Conservation (phyloP, 2,329 filamentous ascomycete genomes). For the Cryphonectria radicalis region DNA sequence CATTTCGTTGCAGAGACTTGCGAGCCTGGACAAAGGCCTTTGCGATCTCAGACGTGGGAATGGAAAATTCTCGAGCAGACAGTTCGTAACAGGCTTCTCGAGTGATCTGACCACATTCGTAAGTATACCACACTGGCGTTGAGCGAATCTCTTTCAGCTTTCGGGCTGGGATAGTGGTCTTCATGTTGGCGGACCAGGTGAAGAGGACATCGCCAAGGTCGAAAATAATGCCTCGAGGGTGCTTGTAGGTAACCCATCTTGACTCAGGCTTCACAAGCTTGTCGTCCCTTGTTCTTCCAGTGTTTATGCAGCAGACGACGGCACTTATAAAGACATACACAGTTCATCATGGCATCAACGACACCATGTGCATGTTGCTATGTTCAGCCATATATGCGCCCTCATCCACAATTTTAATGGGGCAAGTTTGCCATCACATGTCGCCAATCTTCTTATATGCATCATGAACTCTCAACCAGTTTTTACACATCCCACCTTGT, state of each 20-base stretch:
- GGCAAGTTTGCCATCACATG: not conserved
- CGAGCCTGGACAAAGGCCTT: slow-evolving; percentile 38
- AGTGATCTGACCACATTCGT: not conserved
- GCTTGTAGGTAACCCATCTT: slow-evolving; percentile 15
- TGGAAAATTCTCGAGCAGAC: slow-evolving; percentile 33
- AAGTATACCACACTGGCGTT: not conserved
- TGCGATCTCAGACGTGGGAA: slow-evolving; percentile 34
- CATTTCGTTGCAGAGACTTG: slow-evolving; percentile 35
- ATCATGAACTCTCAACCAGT: not conserved
- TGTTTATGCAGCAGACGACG: too few relatives aligned
- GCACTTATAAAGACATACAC: too few relatives aligned
- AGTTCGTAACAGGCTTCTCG: slow-evolving; percentile 23
- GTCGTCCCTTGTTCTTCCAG: too few relatives aligned
- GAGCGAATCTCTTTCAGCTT: slow-evolving; percentile 28
- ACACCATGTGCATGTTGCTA: too few relatives aligned
- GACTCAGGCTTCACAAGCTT: too few relatives aligned
- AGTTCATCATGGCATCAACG: not conserved
- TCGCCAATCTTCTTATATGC: not conserved
- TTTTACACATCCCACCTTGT: not conserved
- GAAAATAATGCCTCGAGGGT: slow-evolving; percentile 35
- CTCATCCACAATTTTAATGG: not conserved
- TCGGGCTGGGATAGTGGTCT: slow-evolving; percentile 33
- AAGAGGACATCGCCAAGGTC: slow-evolving; percentile 43
- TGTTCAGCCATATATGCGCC: too few relatives aligned
- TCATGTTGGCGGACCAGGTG: slow-evolving; percentile 37